Evolutionary conservation across 1,284 basidiomycete species (phyloP), one percentile per base, ranked within the genome.

Genomic region (Apiotrichum sp.): DNA sequence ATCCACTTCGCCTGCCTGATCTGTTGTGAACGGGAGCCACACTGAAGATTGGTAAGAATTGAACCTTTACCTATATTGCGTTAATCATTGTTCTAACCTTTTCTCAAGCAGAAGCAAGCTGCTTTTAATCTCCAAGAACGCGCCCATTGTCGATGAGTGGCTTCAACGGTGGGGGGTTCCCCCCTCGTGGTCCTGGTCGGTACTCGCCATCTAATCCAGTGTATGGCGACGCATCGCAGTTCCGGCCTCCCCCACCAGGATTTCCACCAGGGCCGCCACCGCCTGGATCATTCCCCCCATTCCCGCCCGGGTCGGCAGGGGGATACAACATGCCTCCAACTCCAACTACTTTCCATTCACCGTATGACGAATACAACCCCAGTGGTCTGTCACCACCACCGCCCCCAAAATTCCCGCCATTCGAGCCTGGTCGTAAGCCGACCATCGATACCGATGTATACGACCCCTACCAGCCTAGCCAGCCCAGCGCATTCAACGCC

Each of bases 391-490:
- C 59, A 6, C 57, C 54, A 31, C 62, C 65, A 49, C 58, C 62
- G 11, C 62, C 61, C 31, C 55, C 55, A 29, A 50, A 41, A 35
- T 50, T 44, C 8, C 29, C 51, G 41, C 35, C 34, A 50, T 50
- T 43, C 8, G 70, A 69, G 48, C 65, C 65, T 14, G 65, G 65
- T 39, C 66, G 64, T 11, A 31, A 35, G 47, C 45, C 45, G 14
- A 2, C 8, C 6, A 16, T 64, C 46, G 67, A 69, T 14, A 39
- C 55, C 35, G 68, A 69, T 13, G 60, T 58, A 3, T 73, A 73
- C 56, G 71, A 73, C 57, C 71, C 71, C 4, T 70, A 73, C 44
- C 65, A 65, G 45, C 55, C 29, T 49, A 52, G 49, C 16, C 59
- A 62, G 0, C 72, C 69, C 52, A 60, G 68, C n/a, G 59, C 69